Evolutionary conservation across 1,139 yeast genomes (phyloP), one percentile per base, ranked within the genome.

Genomic region (Komagataea norvegica): DNA sequence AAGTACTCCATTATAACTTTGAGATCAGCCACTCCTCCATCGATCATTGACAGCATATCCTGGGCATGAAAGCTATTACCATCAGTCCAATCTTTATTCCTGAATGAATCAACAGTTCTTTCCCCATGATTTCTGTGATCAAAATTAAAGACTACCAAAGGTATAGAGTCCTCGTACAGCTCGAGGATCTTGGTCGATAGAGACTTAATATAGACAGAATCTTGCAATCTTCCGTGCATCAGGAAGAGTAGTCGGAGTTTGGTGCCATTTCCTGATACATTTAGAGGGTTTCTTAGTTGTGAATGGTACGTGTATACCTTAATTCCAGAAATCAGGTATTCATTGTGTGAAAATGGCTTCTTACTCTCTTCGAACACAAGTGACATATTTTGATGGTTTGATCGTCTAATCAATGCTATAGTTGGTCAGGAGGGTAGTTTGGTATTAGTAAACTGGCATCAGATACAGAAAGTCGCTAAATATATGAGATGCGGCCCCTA

Each of bases 81-180:
- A 3, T 54, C 48, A 1, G 44, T 47, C 82, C 83, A 77, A 23
- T 57, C 60, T 5, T 50, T 35, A 52, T 76, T 76, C 32, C 61
- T 61, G 13, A 29, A 26, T 1, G 44, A 48, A 35, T 67, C 63
- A 3, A 74, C 55, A 8, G 52, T 36, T 29, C 87, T 58, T 26
- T 55, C 57, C 2, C 87, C 87, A 50, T 80, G 87, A 57, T 80
- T 79, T 41, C 81, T 64, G 39, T 62, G 59, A 48, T 80, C 87
- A 54, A 76, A 76, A 0, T 79, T 63, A 10, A 76, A 71, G 34
- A 75, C 70, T 25, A 77, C 59, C 33, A 73, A 52, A 33, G 52
- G 52, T 7, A 3, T 19, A 8, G 6, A 1, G 3, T 23, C 15
- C 6, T 11, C 8, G 9, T 27, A 33, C n/a, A n/a, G n/a, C 9